Conservation (phyloP, 2,329 filamentous ascomycete genomes). For the Chrysoporthe deuterocubensis region DNA sequence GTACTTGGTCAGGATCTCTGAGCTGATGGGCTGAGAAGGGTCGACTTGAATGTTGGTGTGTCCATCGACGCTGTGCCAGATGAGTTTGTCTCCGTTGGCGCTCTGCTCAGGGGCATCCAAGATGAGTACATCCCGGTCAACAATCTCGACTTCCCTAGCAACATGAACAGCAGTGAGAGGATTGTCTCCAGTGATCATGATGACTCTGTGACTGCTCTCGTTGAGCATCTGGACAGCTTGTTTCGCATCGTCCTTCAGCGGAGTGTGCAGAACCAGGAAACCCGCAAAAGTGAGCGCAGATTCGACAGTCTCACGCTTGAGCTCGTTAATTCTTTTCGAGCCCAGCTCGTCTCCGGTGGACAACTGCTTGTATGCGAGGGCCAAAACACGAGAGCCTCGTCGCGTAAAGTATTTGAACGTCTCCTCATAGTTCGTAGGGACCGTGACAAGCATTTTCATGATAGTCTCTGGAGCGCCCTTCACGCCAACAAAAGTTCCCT, state of each 20-base stretch:
- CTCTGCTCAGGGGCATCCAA: slow-evolving; percentile 94
- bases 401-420: slow-evolving; percentile 98
- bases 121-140: slow-evolving; percentile 93
- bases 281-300: slow-evolving; percentile 85
- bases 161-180: slow-evolving; percentile 96
- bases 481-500: slow-evolving; percentile 89
- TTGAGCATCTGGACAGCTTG: slow-evolving; percentile 96
- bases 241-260: slow-evolving; percentile 94
- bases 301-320: slow-evolving; percentile 93
- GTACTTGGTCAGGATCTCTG: slow-evolving; percentile 79
- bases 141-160: slow-evolving; percentile 93
- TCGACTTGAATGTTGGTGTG: slow-evolving; percentile 85
- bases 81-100: slow-evolving; percentile 75
- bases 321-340: slow-evolving; percentile 83
- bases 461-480: slow-evolving; percentile 99
- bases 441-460: slow-evolving; percentile 82
- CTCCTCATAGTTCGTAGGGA: slow-evolving; percentile 90
- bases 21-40: slow-evolving; percentile 77
- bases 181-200: slow-evolving; percentile 99
- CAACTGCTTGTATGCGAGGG: slow-evolving; percentile 91
- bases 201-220: slow-evolving; percentile 95
- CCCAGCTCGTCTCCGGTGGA: slow-evolving; percentile 81
- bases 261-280: slow-evolving; percentile 93
- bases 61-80: slow-evolving; percentile 96
- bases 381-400: slow-evolving; percentile 91